Evolutionary conservation across 352 stramenopile genomes (phyloP), one percentile per base, ranked within the genome.

Genomic region (Phytopythium cucurbitacearum): DNA sequence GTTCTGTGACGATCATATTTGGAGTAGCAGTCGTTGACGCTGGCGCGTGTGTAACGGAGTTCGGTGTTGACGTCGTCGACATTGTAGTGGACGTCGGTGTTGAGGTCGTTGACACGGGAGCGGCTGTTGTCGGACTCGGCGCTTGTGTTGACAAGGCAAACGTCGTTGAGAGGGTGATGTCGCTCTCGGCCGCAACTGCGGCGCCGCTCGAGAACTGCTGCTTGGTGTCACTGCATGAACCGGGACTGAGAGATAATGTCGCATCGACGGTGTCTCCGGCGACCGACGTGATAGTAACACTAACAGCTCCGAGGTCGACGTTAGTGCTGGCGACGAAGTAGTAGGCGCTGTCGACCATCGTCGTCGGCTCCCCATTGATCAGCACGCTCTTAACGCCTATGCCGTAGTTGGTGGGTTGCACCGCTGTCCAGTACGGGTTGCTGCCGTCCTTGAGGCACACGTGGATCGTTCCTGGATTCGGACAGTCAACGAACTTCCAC

Each of bases 401-500:
- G 9, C 69, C 7, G 5, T 47, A 58, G 57, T 79, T 79, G 10
- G 59, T 69, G 5, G 71, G 71, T 39, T 81, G 71, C 0, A 81
- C 56, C 7, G 63, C 69, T 28, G 60, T 45, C 71, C 69, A 81
- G 36, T 59, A 73, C 11, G 47, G 53, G 51, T 62, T 70, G 51
- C 62, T 75, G 13, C 69, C 69, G 13, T 36, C 43, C 42, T 81
- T 76, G 11, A 69, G 53, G 47, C 69, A 81, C 34, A 73, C 61
- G 35, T 76, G 56, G 44, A 76, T 53, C 5, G 56, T 71, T 0
- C 51, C 65, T 40, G 51, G 47, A 15, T 48, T 60, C 3, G 65
- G 65, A 42, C 69, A 81, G 42, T 79, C 69, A 5, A 76, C 65
- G 44, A 76, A 80, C 34, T 71, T 36, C 72, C 72, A 83, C 6